These are phyloP conservation scores for Huntiella bhutanensis DNA, from an alignment of 2,329 filamentous ascomycete genomes.

Conservation along the genomic window DNA sequence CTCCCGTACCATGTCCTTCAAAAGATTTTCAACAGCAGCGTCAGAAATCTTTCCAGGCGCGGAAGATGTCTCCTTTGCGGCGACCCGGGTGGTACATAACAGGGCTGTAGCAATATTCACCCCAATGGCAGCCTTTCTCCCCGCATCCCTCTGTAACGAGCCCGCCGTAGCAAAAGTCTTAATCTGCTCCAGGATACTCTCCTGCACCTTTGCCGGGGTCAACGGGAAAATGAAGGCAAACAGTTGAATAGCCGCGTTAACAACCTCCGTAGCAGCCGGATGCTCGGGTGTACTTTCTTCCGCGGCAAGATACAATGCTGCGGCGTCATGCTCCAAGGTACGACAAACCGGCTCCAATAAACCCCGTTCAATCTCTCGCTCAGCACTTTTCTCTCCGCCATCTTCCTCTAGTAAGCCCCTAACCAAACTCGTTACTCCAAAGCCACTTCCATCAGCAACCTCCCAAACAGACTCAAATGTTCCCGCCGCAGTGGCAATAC, in stretches of 20 bases:
- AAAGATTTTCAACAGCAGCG: conserved; percentile 58
- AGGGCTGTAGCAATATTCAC: conserved; percentile 78
- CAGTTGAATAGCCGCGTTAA: conserved; percentile 82
- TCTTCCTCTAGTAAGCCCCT: conserved; percentile 35
- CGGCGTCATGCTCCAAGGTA: conserved; percentile 76
- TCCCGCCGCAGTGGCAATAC: conserved; percentile 76
- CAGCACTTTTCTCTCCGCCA: conserved; percentile 25
- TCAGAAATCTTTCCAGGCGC: conserved; percentile 55
- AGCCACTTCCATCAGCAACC: conserved; percentile 80
- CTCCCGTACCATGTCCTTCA: conserved; percentile 54
- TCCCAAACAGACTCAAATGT: conserved; percentile 94
- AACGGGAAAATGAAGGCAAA: conserved; percentile 84
- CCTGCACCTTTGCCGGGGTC: conserved; percentile 79
- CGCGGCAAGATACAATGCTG: conserved; percentile 42
- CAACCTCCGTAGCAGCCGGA: conserved; percentile 77
- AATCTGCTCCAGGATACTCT: conserved; percentile 88
- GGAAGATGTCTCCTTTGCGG: conserved; percentile 60
- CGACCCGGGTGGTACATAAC: conserved; percentile 62
- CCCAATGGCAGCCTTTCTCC: conserved; percentile 73
- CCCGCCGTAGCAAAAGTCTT: conserved; percentile 72
- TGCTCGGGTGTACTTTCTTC: conserved; percentile 31
- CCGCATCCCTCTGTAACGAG: conserved; percentile 64
- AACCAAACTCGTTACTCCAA: conserved; percentile 76
- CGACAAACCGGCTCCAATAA: conserved; percentile 56
- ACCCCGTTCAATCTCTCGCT: conserved; percentile 43